Evolutionary conservation across 2,329 filamentous ascomycete species (phyloP).

Genomic region (Fusarium setosum): DNA sequence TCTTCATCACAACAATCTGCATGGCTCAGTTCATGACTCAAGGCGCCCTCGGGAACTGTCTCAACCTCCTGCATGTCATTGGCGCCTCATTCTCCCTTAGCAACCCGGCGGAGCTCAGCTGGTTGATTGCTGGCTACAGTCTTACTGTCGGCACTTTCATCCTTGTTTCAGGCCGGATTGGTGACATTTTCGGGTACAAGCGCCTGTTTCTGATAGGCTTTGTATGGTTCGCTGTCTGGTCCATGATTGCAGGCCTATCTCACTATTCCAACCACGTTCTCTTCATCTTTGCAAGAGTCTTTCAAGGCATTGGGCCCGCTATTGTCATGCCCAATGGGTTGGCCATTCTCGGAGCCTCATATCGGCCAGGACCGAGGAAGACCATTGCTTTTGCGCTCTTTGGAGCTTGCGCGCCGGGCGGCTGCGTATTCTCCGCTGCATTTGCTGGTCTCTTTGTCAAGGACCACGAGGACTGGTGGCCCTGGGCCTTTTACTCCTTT

Average conservation of each 20-base stretch:
- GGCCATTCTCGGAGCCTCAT: conserved; percentile 69
- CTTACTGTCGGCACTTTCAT: conserved; percentile 68
- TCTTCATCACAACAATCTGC: conserved; percentile 36
- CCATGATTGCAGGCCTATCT: conserved; percentile 57
- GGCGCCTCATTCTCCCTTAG: conserved; percentile 33
- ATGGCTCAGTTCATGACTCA: conserved; percentile 43
- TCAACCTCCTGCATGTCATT: conserved; percentile 37
- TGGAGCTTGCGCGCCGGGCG: conserved; percentile 58
- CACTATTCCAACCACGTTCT: conserved; percentile 54
- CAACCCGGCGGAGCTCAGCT: conserved; percentile 46
- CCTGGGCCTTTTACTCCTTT: conserved; percentile 59
- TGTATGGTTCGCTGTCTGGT: conserved; percentile 66
- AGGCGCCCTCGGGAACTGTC: conserved; percentile 38
- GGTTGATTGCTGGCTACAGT: conserved; percentile 68
- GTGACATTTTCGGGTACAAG: conserved; percentile 69
- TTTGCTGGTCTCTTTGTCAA: conserved; percentile 55
- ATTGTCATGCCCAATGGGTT: conserved; percentile 73
- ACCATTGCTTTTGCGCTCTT: conserved; percentile 69
- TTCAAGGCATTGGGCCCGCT: conserved; percentile 72
- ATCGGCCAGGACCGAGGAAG: conserved; percentile 67
- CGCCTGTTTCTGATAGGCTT: conserved; percentile 64
- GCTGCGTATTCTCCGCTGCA: conserved; percentile 55
- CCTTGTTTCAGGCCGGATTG: conserved; percentile 66
- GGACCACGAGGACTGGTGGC: conserved; percentile 55
- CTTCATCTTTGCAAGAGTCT: conserved; percentile 63